Base-by-base conservation (phyloP, 177 flowering plant genomes). In the Vitis hybrid region DNA sequence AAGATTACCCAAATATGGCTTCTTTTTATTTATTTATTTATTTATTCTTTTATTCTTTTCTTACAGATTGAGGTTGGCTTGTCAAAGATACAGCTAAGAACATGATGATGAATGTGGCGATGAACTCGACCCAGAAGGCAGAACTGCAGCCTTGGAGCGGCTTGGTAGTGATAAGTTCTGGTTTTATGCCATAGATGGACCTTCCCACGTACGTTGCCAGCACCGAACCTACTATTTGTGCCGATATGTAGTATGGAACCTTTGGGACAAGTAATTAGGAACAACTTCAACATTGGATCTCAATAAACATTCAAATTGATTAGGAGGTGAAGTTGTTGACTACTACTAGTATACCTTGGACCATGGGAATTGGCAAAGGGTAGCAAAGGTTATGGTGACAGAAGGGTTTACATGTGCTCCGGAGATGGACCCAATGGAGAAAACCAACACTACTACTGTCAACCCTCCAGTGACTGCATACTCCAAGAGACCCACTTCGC, bases 341-440 rank as follows among this genome's bases (percentile, higher is more conserved):
- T 16, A 16, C 18, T 16, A 16, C 18, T 16, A 16, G 18, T 16
- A 16, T 16, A 16, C 18, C 18, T 16, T 16, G 18, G 18, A 16
- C 18, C 18, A 16, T 16, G 18, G 18, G 18, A 16, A 16, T 16
- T 16, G 18, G 18, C 18, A 16, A 16, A 77, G 75, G 27, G 73
- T 62, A 11, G 98, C 98, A 57, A 83, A 87, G 27, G 94, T 89
- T 0, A 93, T 49, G 1, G 97, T 91, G 65, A 91, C 77, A 6
- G 98, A 85, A 18, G 98, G 98, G 66, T 93, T 93, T 46, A 88
- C 83, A 75, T 91, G 97, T 2, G 94, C 94, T 54, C 91, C 93
- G 1, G 98, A 93, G 60, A 91, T 90, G n/a, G 79, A 70, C 1
- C 93, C 98, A n/a, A 91, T 65, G 1, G 87, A 66, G 85, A 82